Percentiles rank a stretch among this genome's conserved stretches.
Evolutionary conservation across 2,329 filamentous ascomycete species (phyloP).

Genomic region (Paraconiothyrium sp.): DNA sequence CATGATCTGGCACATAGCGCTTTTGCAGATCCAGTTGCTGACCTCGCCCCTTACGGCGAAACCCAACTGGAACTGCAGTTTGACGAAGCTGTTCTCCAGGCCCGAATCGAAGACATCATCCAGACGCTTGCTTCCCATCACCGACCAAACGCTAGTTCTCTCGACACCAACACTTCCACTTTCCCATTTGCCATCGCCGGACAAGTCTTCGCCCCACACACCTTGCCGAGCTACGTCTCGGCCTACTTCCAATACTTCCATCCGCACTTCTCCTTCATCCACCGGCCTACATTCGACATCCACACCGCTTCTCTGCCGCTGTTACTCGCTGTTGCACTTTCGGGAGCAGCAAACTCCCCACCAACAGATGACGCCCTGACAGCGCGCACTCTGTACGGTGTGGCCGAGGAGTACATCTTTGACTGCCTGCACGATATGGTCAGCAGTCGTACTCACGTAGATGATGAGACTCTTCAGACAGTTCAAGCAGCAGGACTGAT

Average conservation of each 20-base stretch:
- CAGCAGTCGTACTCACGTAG: neutral
- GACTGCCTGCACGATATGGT: slow-evolving; percentile 7
- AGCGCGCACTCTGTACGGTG: slow-evolving; percentile 21
- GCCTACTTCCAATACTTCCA: slow-evolving; percentile 59
- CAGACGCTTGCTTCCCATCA: slow-evolving; percentile 4
- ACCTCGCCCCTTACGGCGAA: too few species aligned
- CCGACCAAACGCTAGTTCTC: neutral
- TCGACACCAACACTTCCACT: neutral
- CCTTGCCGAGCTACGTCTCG: slow-evolving; percentile 39
- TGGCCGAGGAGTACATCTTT: slow-evolving; percentile 27
- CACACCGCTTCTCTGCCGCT: slow-evolving; percentile 50
- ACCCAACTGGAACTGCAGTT: too few species aligned
- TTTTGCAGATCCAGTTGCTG: neutral
- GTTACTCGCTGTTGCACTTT: slow-evolving; percentile 53
- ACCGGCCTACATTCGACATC: slow-evolving; percentile 53
- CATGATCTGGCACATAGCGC: neutral
- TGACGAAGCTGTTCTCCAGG: neutral
- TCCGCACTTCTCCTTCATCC: slow-evolving; percentile 55
- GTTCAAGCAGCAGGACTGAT: slow-evolving; percentile 26
- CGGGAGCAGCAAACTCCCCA: slow-evolving; percentile 39
- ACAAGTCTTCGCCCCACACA: slow-evolving; percentile 22
- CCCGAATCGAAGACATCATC: neutral
- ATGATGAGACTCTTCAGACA: slow-evolving; percentile 7
- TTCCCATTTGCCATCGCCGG: slow-evolving; percentile 15
- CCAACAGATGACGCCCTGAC: slow-evolving; percentile 24